Evolutionary conservation across 1,139 yeast species (phyloP).

Genomic region (Pichia cactophila): DNA sequence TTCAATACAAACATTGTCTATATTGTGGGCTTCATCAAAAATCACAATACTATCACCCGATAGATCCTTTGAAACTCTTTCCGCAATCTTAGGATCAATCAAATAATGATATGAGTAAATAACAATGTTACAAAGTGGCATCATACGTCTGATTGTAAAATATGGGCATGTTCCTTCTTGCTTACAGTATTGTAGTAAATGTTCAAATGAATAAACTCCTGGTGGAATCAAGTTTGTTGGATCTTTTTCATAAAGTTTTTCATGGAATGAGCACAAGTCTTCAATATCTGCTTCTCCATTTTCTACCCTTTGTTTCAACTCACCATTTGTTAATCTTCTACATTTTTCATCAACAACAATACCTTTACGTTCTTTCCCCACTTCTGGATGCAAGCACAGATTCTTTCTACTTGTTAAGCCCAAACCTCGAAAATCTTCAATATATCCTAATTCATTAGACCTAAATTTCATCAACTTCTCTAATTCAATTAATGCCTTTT

Average conservation of each 20-base stretch:
- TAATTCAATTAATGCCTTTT: constrained; percentile 92
- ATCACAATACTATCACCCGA: constrained; percentile 91
- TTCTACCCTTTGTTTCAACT: constrained; percentile 61
- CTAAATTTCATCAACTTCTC: constrained; percentile 83
- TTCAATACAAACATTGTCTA: constrained; percentile 96
- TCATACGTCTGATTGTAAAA: constrained; percentile 96
- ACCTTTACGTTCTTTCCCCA: constrained; percentile 87
- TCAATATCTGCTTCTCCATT: constrained; percentile 51
- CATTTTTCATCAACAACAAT: constrained; percentile 92
- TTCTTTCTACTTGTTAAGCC: constrained; percentile 94
- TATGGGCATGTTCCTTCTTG: constrained; percentile 84
- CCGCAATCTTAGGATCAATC: constrained; percentile 94
- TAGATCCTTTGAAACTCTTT: constrained; percentile 83
- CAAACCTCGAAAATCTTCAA: constrained; percentile 83
- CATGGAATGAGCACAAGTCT: constrained; percentile 78
- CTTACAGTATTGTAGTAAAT: constrained; percentile 68
- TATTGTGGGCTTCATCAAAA: constrained; percentile 97
- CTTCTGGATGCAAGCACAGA: constrained; percentile 82
- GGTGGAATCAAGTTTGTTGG: constrained; percentile 84
- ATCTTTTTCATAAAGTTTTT: constrained; percentile 74
- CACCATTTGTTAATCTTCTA: constrained; percentile 89
- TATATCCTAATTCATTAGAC: constrained; percentile 70
- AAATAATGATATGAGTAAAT: constrained; percentile 95
- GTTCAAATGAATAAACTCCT: constrained; percentile 93
- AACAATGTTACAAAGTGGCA: constrained; percentile 86